Conservation (phyloP, 495 filamentous ascomycete genomes). For the Tuber indicum region DNA sequence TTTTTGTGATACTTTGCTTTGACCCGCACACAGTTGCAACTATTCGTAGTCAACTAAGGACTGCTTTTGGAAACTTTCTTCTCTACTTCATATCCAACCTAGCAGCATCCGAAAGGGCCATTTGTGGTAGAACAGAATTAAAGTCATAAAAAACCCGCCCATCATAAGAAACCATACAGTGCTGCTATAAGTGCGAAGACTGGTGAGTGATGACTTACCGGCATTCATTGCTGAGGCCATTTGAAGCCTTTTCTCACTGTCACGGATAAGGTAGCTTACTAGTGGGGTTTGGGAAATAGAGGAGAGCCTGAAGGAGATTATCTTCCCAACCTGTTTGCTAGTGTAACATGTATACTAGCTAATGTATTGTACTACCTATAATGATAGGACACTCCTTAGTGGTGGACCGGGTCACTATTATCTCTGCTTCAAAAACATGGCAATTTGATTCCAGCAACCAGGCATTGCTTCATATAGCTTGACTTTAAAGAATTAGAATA, state of each 20-base stretch:
- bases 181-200: background rate
- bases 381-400: no score
- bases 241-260: background rate
- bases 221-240: background rate
- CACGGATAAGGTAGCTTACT: background rate
- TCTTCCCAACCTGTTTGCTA: no score
- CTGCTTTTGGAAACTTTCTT: background rate
- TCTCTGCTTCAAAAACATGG: no score
- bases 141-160: background rate
- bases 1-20: background rate
- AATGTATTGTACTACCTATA: no score
- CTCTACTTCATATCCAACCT: background rate
- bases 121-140: background rate
- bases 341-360: no score
- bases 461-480: no score
- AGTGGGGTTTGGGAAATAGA: background rate
- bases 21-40: background rate
- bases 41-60: background rate
- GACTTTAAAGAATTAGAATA: no score
- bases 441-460: no score
- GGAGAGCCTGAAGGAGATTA: no score
- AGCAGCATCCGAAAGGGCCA: background rate
- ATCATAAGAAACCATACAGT: background rate
- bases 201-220: background rate
- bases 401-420: no score